Conservation (phyloP, 2,329 filamentous ascomycete species). For the Trichoderma citrinoviride region DNA sequence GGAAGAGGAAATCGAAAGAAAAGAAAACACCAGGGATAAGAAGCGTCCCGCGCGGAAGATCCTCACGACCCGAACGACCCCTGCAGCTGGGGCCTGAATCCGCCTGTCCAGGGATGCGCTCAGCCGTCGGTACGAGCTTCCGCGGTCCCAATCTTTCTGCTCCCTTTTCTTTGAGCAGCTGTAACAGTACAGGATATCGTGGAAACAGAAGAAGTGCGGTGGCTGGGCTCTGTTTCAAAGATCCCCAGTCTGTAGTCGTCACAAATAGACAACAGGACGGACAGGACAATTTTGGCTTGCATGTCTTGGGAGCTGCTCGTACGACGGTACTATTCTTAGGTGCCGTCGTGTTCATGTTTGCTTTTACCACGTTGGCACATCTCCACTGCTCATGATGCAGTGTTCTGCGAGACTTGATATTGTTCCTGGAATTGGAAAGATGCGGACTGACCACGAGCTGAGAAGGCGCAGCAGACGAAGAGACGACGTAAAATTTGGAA, state of each 20-base stretch:
- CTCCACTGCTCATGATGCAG: background rate
- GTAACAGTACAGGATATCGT: background rate
- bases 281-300: no score
- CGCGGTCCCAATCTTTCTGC: background rate
- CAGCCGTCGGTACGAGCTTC: background rate
- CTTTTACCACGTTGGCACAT: background rate
- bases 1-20: background rate
- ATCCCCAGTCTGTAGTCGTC: background rate
- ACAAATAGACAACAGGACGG: no score
- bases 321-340: background rate
- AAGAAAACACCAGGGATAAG: background rate
- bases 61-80: background rate
- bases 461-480: no score
- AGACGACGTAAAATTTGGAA: no score
- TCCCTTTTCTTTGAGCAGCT: background rate
- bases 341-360: constrained; percentile 15
- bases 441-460: background rate
- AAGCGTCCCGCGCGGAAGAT: background rate
- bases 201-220: background rate
- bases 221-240: constrained; percentile 5
- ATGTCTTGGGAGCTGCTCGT: background rate
- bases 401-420: background rate
- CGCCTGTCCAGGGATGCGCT: constrained; percentile 2
- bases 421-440: background rate
- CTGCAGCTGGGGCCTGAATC: background rate